Evolutionary conservation across 164 flowering plant species (phyloP).

Genomic region (Tinospora cordifolia): DNA sequence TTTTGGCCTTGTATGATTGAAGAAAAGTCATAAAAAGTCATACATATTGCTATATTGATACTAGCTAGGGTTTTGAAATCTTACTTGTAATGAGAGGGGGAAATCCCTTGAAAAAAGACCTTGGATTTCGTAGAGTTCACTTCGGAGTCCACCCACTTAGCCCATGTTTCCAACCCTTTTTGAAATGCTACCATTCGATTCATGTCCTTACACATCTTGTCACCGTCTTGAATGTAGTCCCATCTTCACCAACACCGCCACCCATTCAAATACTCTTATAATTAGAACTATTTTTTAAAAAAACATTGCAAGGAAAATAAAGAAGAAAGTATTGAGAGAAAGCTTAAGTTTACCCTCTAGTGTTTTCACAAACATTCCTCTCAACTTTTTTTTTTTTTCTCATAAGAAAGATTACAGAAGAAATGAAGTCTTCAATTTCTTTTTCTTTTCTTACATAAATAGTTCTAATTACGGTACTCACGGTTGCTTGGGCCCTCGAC

Average conservation of each 20-base stretch:
- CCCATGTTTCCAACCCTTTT: conserved; percentile 70
- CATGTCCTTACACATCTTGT: conserved; percentile 52
- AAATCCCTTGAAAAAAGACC: conserved; percentile 65
- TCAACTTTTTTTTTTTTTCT: neutral
- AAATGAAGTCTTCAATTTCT: too few relatives aligned
- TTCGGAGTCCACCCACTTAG: conserved; percentile 55
- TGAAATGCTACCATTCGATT: conserved; percentile 56
- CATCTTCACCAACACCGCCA: conserved; percentile 37
- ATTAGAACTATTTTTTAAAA: too few relatives aligned
- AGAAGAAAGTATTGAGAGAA: too few relatives aligned
- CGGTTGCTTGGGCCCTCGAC: conserved; percentile 14
- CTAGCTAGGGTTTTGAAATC: conserved; percentile 9
- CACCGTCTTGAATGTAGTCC: conserved; percentile 54
- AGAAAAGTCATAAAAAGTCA: too few relatives aligned
- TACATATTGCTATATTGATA: too few relatives aligned
- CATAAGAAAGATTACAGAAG: too few relatives aligned
- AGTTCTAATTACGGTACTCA: conserved; percentile 8
- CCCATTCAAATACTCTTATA: neutral
- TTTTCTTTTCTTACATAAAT: neutral
- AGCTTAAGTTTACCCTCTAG: too few relatives aligned
- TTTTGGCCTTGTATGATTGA: too few relatives aligned
- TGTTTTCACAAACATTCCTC: too few relatives aligned
- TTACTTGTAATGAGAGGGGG: conserved; percentile 73
- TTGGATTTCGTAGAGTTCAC: conserved; percentile 52
- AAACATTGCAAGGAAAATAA: too few relatives aligned